These are phyloP conservation scores for Cladophialophora exuberans DNA, from an alignment of 2,329 filamentous ascomycete genomes.

Conservation along the genomic window DNA sequence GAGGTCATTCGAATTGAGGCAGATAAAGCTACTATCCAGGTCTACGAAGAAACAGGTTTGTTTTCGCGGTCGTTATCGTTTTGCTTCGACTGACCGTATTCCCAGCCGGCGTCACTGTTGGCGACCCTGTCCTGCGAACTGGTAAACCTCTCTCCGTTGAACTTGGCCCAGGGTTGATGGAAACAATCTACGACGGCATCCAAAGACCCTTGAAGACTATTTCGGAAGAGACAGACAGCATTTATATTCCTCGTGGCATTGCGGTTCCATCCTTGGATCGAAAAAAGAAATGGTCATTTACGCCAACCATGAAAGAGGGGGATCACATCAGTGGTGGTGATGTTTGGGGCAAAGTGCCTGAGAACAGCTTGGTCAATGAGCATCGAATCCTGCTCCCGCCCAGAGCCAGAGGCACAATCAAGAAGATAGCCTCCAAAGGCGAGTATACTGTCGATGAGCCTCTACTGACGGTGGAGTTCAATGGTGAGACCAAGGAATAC, in stretches of 20 bases:
- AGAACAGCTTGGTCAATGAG: conserved; percentile 91
- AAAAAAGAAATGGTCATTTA: conserved; percentile 95
- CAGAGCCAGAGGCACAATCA: conserved; percentile 87
- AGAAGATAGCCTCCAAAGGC: conserved; percentile 83
- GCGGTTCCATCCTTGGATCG: conserved; percentile 84
- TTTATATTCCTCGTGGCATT: conserved; percentile 97
- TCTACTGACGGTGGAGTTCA: conserved; percentile 93
- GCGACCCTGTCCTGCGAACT: conserved; percentile 86
- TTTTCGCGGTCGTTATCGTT: conserved; percentile 18
- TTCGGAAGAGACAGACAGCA: conserved; percentile 74
- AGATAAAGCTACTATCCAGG: conserved; percentile 96
- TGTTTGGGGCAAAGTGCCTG: conserved; percentile 90
- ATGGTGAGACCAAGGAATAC: conserved; percentile 91
- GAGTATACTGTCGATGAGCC: conserved; percentile 93
- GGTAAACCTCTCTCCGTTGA: conserved; percentile 97
- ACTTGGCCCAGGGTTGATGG: conserved; percentile 93
- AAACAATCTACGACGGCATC: conserved; percentile 99
- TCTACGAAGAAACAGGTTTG: conserved; percentile 95
- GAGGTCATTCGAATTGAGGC: conserved; percentile 97
- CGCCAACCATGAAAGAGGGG: conserved; percentile 84
- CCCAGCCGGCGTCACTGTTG: conserved; percentile 88
- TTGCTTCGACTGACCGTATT: conserved; percentile 16
- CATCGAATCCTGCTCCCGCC: conserved; percentile 94
- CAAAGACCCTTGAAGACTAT: conserved; percentile 92
- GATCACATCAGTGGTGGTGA: conserved; percentile 97